Conservation (phyloP, 2,329 filamentous ascomycete genomes). For the Penicillium sumatraense region DNA sequence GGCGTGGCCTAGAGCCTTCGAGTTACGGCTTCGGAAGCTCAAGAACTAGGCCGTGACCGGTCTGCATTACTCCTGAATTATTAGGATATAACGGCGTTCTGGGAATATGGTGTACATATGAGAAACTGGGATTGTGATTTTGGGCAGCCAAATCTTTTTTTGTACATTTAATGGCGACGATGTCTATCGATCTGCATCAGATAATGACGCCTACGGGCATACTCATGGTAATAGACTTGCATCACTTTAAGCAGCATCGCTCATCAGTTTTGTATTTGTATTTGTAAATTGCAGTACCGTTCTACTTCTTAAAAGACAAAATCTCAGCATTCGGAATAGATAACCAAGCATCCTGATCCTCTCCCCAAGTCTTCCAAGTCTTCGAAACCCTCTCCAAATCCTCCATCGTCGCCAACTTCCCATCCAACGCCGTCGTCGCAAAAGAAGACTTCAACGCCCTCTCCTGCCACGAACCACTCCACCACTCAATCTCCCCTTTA, state of each 20-base stretch:
- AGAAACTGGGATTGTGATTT: background rate
- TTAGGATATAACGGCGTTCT: background rate
- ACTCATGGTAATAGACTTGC: background rate
- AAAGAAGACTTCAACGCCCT: slow-evolving; percentile 29
- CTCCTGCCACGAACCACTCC: slow-evolving; percentile 34
- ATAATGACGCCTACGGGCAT: slow-evolving; percentile 1
- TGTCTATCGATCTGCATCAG: background rate
- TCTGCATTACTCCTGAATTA: background rate
- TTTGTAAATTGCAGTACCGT: too few relatives aligned
- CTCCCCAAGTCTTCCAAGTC: slow-evolving; percentile 36
- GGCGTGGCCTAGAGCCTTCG: background rate
- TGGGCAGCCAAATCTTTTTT: background rate
- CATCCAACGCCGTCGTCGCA: slow-evolving; percentile 31
- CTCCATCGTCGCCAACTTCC: slow-evolving; percentile 30
- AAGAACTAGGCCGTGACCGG: background rate
- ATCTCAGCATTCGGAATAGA: slow-evolving; percentile 37
- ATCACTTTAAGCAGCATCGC: too few relatives aligned
- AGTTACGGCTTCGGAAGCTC: background rate
- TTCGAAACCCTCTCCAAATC: slow-evolving; percentile 35
- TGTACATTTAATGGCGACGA: slow-evolving; percentile 7
- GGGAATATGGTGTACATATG: slow-evolving; percentile 1
- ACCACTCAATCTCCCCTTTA: slow-evolving; percentile 32
- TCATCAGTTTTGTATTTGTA: too few relatives aligned
- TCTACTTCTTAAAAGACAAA: slow-evolving; percentile 52
- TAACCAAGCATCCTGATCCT: slow-evolving; percentile 38